phyloP scores from a whole-genome alignment of 768 basidiomycete genomes.

The Strobilomyces dryophilus region DNA sequence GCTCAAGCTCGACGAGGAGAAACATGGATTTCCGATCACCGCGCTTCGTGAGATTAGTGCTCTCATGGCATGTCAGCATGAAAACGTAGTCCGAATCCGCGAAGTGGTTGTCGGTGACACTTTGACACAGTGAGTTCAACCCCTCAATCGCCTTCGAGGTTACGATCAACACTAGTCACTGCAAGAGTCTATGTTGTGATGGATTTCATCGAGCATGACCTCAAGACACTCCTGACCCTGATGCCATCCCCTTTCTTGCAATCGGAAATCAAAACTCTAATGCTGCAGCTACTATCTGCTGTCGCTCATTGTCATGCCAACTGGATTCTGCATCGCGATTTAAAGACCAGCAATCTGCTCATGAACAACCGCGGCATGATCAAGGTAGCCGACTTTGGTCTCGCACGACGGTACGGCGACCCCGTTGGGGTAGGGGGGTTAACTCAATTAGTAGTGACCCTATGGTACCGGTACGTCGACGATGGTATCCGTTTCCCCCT shows the following conservation, averaged over 20 bases:
- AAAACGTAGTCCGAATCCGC: slow-evolving; percentile 94
- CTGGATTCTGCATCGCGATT: slow-evolving; percentile 96
- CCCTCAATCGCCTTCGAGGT: slow-evolving; percentile 1
- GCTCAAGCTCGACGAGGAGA: slow-evolving; percentile 97
- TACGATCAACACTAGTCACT: slow-evolving; percentile 10
- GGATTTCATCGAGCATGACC: slow-evolving; percentile 99
- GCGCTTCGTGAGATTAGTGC: slow-evolving; percentile 92
- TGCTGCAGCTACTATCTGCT: slow-evolving; percentile 90
- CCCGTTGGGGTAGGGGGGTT: slow-evolving; percentile 95
- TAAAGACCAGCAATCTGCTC: slow-evolving; percentile 95
- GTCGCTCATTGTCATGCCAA: slow-evolving; percentile 91
- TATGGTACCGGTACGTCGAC: slow-evolving; percentile 89
- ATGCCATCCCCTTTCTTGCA: slow-evolving; percentile 98
- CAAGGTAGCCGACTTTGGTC: slow-evolving; percentile 97
- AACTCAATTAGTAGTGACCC: slow-evolving; percentile 96
- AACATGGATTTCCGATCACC: slow-evolving; percentile 97
- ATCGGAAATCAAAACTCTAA: slow-evolving; percentile 96
- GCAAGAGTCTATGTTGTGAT: slow-evolving; percentile 96
- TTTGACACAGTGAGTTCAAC: slow-evolving; percentile 86
- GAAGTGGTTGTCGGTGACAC: slow-evolving; percentile 99
- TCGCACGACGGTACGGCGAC: slow-evolving; percentile 94
- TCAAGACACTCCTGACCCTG: slow-evolving; percentile 89
- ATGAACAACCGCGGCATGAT: slow-evolving; percentile 99
- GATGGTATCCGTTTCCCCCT: slow-evolving; percentile 10
- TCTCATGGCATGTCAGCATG: slow-evolving; percentile 91